These are phyloP conservation scores for Cercospora zeae-maydis DNA, from an alignment of 2,329 filamentous ascomycete species.

Conservation along the genomic window DNA sequence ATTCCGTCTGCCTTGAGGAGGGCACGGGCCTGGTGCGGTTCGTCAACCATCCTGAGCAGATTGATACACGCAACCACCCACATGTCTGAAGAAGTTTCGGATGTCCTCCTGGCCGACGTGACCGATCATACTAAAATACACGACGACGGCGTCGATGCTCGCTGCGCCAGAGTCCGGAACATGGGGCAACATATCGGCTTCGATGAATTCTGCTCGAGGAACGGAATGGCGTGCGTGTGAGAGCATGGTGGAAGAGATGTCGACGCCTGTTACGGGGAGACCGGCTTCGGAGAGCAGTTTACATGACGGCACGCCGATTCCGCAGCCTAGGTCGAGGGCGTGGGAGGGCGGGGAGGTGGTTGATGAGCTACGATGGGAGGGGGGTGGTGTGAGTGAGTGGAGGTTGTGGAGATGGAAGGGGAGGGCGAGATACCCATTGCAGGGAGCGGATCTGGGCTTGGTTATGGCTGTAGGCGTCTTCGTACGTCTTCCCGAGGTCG, in stretches of 20 bases:
- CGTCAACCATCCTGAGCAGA: no score
- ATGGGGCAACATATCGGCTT: neutral
- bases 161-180: neutral
- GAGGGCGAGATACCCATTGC: neutral
- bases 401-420: neutral
- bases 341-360: slow-evolving; percentile 13
- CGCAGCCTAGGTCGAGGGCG: slow-evolving; percentile 36
- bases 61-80: no score
- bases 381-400: neutral
- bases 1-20: neutral
- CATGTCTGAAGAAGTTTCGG: neutral
- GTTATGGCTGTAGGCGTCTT: slow-evolving; percentile 7
- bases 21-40: neutral
- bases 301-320: slow-evolving; percentile 34
- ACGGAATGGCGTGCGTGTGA: slow-evolving; percentile 22
- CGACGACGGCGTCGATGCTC: neutral
- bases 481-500: slow-evolving; percentile 10
- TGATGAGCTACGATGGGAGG: slow-evolving; percentile 5
- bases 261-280: slow-evolving; percentile 31
- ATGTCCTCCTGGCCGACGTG: neutral
- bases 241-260: slow-evolving; percentile 35
- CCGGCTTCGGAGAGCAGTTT: slow-evolving; percentile 30
- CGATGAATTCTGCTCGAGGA: slow-evolving; percentile 8
- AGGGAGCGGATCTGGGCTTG: slow-evolving; percentile 5
- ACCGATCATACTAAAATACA: slow-evolving; percentile 5